These are phyloP conservation scores for Pichia gijzeniarum DNA, from an alignment of 805 yeast genomes.

Conservation along the genomic window DNA sequence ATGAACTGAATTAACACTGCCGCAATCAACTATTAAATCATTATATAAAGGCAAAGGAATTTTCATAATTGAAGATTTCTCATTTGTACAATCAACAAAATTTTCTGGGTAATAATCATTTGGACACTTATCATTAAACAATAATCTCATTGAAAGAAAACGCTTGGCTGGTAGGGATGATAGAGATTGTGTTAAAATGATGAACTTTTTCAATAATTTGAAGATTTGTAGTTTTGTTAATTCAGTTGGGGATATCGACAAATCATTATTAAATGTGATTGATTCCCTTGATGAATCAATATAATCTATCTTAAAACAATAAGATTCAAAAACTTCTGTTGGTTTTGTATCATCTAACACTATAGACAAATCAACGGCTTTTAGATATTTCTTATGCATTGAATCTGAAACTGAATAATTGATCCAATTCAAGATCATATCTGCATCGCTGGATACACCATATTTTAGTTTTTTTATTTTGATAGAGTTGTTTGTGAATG, in stretches of 20 bases:
- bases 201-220: slow-evolving; percentile 44
- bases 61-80: slow-evolving; percentile 35
- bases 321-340: slow-evolving; percentile 40
- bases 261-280: slow-evolving; percentile 10
- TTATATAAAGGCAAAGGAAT: slow-evolving; percentile 26
- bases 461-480: slow-evolving; percentile 42
- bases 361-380: slow-evolving; percentile 41
- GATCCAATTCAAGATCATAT: slow-evolving; percentile 46
- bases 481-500: slow-evolving; percentile 24
- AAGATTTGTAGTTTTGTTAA: slow-evolving; percentile 41
- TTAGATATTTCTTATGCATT: slow-evolving; percentile 35
- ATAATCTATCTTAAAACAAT: slow-evolving; percentile 44
- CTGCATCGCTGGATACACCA: slow-evolving; percentile 43
- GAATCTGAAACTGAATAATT: slow-evolving; percentile 45
- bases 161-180: slow-evolving; percentile 44
- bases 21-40: slow-evolving; percentile 21
- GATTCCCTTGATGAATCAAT: slow-evolving; percentile 17
- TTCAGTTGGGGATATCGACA: slow-evolving; percentile 17
- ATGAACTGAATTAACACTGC: slow-evolving; percentile 19
- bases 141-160: slow-evolving; percentile 40
- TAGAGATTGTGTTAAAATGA: slow-evolving; percentile 47
- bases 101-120: slow-evolving; percentile 40
- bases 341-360: slow-evolving; percentile 39
- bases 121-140: slow-evolving; percentile 45
- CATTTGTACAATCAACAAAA: slow-evolving; percentile 31